These are phyloP conservation scores for Pelargonium nanum DNA, from an alignment of 345 rosid species.

Conservation along the genomic window DNA sequence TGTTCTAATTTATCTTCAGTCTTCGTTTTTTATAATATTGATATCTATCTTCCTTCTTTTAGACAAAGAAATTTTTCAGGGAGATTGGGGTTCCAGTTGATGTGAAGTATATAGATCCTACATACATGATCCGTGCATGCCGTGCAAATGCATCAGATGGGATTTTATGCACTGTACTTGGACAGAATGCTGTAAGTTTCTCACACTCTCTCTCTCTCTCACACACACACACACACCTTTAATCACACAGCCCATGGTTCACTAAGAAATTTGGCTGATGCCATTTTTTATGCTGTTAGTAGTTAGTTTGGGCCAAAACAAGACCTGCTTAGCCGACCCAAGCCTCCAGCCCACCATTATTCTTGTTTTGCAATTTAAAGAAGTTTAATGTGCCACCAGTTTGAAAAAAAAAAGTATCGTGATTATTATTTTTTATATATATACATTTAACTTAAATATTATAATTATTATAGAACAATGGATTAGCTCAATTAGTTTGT, in stretches of 20 bases:
- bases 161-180: conserved; percentile 87
- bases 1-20: no score
- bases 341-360: neutral
- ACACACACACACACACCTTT: neutral
- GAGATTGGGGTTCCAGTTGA: conserved; percentile 60
- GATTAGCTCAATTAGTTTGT: no score
- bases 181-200: conserved; percentile 88
- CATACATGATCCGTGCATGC: conserved; percentile 90
- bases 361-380: neutral
- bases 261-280: no score
- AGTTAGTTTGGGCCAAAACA: no score
- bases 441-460: no score
- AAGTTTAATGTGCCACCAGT: no score
- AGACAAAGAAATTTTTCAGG: conserved; percentile 73
- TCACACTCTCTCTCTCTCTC: conserved; percentile 3
- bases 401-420: no score
- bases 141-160: conserved; percentile 98
- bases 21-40: neutral
- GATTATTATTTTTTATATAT: no score
- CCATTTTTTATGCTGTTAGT: no score
- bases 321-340: neutral
- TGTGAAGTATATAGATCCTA: conserved; percentile 93
- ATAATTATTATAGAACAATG: no score
- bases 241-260: neutral
- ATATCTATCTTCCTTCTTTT: conserved; percentile 11